Evolutionary conservation across 2,329 filamentous ascomycete genomes (phyloP).

Genomic region (Venturia effusa): DNA sequence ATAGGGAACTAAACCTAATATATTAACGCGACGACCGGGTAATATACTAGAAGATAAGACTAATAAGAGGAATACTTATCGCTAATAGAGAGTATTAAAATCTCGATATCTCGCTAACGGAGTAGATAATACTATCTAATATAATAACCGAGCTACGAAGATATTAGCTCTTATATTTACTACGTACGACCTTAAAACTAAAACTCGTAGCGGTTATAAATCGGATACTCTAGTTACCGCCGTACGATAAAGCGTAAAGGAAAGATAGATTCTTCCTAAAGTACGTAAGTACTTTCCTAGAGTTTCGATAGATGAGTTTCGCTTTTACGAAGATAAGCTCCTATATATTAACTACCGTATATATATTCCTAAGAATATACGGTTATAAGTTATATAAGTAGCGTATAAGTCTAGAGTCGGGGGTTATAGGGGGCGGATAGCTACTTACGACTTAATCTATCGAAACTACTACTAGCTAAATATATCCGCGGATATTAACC

Average conservation of each 20-base stretch:
- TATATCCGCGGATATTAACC: neutral
- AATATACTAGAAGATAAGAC: too few relatives aligned
- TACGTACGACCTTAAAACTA: too few relatives aligned
- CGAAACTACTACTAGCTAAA: neutral
- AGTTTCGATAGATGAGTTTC: neutral
- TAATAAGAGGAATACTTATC: too few relatives aligned
- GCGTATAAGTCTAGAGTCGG: neutral
- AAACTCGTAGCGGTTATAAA: too few relatives aligned
- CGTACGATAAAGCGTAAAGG: too few relatives aligned
- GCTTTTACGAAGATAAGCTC: neutral
- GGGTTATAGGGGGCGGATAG: too few relatives aligned
- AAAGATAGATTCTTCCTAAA: neutral
- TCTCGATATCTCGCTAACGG: too few relatives aligned
- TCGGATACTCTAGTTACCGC: too few relatives aligned
- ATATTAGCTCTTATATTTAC: too few relatives aligned
- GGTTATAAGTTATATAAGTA: neutral
- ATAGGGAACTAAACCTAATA: constrained; percentile 4
- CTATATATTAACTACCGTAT: neutral
- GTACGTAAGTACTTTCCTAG: neutral
- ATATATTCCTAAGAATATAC: neutral
- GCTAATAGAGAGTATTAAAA: too few relatives aligned
- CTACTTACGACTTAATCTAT: neutral
- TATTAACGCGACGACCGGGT: neutral
- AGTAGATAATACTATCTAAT: too few relatives aligned
- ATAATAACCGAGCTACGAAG: too few relatives aligned